These are phyloP conservation scores for Sonneratia alba DNA, from an alignment of 345 rosid genomes.

Conservation along the genomic window DNA sequence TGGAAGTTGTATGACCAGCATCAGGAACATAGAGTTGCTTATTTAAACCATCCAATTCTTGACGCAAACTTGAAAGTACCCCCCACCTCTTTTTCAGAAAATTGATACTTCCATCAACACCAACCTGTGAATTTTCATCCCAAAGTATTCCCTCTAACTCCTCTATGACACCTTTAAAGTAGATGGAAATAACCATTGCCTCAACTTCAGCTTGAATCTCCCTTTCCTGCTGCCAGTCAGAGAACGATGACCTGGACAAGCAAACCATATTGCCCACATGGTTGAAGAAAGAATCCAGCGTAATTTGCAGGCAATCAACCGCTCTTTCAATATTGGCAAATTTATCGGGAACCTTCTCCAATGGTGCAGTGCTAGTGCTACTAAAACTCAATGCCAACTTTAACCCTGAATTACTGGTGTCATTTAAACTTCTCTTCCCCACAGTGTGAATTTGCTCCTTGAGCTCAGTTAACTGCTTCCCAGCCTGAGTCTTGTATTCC, in stretches of 20 bases:
- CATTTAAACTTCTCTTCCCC: slow-evolving; percentile 18
- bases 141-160: slow-evolving; percentile 27
- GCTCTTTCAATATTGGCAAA: slow-evolving; percentile 27
- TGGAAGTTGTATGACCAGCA: slow-evolving; percentile 32
- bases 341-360: slow-evolving; percentile 28
- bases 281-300: slow-evolving; percentile 27
- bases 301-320: slow-evolving; percentile 29
- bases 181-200: slow-evolving; percentile 32
- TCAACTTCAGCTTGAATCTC: slow-evolving; percentile 42
- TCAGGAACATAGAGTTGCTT: slow-evolving; percentile 43
- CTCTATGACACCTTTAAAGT: slow-evolving; percentile 38
- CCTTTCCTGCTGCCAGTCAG: slow-evolving; percentile 46
- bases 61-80: slow-evolving; percentile 55
- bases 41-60: slow-evolving; percentile 56
- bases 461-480: slow-evolving; percentile 49
- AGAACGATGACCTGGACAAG: slow-evolving; percentile 28
- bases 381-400: too few species aligned
- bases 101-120: slow-evolving; percentile 21
- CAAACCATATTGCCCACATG: slow-evolving; percentile 19
- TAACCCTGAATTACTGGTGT: slow-evolving; percentile 20
- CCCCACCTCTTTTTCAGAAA: slow-evolving; percentile 31
- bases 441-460: slow-evolving; percentile 38
- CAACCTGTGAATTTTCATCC: slow-evolving; percentile 9
- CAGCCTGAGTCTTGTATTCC: slow-evolving; percentile 25
- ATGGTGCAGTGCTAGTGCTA: not conserved